A percentile compares a stretch with the other conserved stretches of the same genome.
phyloP scores from a whole-genome alignment of 306 rosid genomes.

The Cucumis melo region DNA sequence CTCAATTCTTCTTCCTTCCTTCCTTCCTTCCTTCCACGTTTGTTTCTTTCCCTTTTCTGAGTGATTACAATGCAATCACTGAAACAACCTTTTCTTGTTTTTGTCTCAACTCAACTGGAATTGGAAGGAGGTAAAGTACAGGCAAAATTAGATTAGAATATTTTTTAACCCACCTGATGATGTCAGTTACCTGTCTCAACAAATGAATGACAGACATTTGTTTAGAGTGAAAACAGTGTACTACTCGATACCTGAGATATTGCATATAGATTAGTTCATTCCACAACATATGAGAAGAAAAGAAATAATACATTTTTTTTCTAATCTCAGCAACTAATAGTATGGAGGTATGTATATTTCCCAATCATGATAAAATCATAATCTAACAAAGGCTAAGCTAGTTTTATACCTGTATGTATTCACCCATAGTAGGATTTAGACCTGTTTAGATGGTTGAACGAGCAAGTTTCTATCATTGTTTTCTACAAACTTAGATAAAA shows the following conservation, averaged over 20 bases:
- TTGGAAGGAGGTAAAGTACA: neutral
- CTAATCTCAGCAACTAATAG: neutral
- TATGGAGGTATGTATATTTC: neutral
- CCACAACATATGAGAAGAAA: neutral
- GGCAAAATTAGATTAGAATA: neutral
- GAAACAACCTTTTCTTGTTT: neutral
- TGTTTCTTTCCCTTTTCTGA: neutral
- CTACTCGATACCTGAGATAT: neutral
- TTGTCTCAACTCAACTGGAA: neutral
- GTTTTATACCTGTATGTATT: conserved; percentile 16
- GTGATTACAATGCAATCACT: neutral
- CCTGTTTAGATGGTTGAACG: conserved; percentile 11
- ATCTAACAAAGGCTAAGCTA: neutral
- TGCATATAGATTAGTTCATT: neutral
- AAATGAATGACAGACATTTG: neutral
- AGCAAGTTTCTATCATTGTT: conserved; percentile 32
- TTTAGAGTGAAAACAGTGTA: neutral
- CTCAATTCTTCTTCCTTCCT: neutral
- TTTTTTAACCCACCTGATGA: neutral
- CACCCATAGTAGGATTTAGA: conserved; percentile 14
- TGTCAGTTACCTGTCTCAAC: neutral
- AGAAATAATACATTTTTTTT: neutral
- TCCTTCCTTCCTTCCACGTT: neutral
- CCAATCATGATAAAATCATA: neutral
- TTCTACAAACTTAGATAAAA: conserved; percentile 41